phyloP scores from a whole-genome alignment of 805 yeast species.

The Pichia phayaonensis region DNA sequence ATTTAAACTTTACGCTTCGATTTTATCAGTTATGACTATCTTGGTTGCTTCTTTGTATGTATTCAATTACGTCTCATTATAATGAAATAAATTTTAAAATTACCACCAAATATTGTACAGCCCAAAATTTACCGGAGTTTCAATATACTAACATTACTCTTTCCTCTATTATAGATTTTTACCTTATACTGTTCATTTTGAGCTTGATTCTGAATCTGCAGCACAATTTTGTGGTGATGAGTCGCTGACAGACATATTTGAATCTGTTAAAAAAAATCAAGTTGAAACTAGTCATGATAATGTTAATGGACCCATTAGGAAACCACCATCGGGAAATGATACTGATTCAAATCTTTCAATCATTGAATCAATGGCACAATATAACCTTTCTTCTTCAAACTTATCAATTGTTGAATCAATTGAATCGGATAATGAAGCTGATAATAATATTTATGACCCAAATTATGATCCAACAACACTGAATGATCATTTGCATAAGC shows the following conservation, averaged over 20 bases:
- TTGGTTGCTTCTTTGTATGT: constrained; percentile 65
- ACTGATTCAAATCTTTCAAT: constrained; percentile 20
- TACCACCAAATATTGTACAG: not conserved
- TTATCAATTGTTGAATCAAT: constrained; percentile 7
- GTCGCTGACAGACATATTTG: constrained; percentile 20
- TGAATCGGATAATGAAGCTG: constrained; percentile 10
- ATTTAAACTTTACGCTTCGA: not conserved
- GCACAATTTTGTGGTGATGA: constrained; percentile 10
- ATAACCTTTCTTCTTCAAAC: constrained; percentile 9
- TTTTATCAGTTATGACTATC: constrained; percentile 43
- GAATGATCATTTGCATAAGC: not conserved
- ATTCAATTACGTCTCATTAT: not conserved
- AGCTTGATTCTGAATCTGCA: constrained; percentile 27
- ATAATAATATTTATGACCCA: constrained; percentile 3
- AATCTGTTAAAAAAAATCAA: constrained; percentile 15
- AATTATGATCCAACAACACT: not conserved
- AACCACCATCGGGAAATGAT: not conserved
- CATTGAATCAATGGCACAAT: constrained; percentile 18
- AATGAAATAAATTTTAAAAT: too few relatives aligned
- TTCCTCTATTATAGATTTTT: constrained; percentile 39
- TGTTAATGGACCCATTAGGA: not conserved
- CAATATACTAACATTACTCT: constrained; percentile 12
- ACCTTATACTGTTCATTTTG: constrained; percentile 70
- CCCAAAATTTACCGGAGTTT: not conserved
- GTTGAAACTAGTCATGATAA: not conserved